Base-by-base conservation (phyloP, 306 rosid genomes). In the Dryas alaskensis region DNA sequence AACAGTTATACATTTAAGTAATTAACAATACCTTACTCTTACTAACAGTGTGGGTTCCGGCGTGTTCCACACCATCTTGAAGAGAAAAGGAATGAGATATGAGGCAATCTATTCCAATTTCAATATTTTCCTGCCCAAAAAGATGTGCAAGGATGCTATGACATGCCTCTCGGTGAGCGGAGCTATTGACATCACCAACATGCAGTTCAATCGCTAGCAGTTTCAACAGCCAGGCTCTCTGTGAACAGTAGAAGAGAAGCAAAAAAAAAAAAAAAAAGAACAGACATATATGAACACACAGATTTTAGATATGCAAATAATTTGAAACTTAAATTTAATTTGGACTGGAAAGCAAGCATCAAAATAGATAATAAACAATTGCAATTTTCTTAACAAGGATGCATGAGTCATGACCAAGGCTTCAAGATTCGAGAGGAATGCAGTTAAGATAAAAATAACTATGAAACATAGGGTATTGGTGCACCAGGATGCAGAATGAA, bases 171-270 rank as follows among this genome's bases (percentile, higher is more conserved):
- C 82, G 82, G 60, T 91, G 97, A 50, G 84, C 79, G 75, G 92
- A 80, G 88, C 81, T 85, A 71, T 82, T 78, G 80, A 84, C 57
- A 44, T 91, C 98, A 78, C 91, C 95, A 78, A 87, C 84, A 86
- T 94, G 97, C 77, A 94, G 87, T 82, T 89, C 97, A 68, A 89
- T 86, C 49, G 97, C 96, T 65, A 91, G 75, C 44, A 94, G 91
- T 78, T 90, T 94, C 60, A 94, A 74, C 58, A 94, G 73, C 98
- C 98, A 91, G 44, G 97, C 95, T 87, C 98, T 89, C 98, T 94
- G 83, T 43, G 65, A 76, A 80, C 75, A 53, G 64, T 13, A 70
- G 74, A 59, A 69, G 76, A 74, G 42, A 60, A 60, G 65, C 3
- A 16, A 6, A 51, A 40, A 11, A 31, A 46, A 50, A 39, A 19